These are phyloP conservation scores for Penicillium sp. DNA, from an alignment of 2,329 filamentous ascomycete species.

Conservation along the genomic window DNA sequence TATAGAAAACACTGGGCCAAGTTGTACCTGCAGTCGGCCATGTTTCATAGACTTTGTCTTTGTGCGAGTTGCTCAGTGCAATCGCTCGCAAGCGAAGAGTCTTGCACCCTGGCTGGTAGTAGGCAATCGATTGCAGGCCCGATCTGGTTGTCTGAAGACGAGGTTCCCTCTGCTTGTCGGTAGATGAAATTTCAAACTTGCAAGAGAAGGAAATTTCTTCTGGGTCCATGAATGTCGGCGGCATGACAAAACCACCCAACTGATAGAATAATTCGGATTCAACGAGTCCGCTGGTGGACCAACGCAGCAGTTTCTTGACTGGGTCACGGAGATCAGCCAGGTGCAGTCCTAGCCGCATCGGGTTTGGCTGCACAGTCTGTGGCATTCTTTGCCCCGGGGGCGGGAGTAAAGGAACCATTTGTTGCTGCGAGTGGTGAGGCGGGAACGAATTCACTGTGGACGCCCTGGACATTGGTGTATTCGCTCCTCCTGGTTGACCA, in stretches of 20 bases:
- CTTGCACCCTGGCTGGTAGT: constrained; percentile 57
- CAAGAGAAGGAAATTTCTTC: constrained; percentile 33
- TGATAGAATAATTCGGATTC: constrained; percentile 43
- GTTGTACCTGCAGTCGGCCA: constrained; percentile 68
- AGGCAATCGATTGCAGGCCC: constrained; percentile 33
- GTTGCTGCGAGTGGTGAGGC: neutral
- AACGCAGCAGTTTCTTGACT: constrained; percentile 39
- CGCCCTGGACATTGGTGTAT: neutral
- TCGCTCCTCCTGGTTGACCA: neutral
- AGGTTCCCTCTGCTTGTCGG: constrained; percentile 40
- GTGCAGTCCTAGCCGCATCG: constrained; percentile 49
- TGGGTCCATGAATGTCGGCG: constrained; percentile 34
- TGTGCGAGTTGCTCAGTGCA: constrained; percentile 39
- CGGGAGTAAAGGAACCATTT: constrained; percentile 11
- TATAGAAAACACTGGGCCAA: constrained; percentile 74
- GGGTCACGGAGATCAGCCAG: constrained; percentile 63
- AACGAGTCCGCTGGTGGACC: constrained; percentile 18
- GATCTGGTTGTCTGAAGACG: constrained; percentile 7
- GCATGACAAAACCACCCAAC: constrained; percentile 35
- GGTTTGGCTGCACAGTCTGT: constrained; percentile 19
- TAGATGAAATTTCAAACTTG: constrained; percentile 40
- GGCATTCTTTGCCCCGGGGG: constrained; percentile 15
- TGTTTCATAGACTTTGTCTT: constrained; percentile 46
- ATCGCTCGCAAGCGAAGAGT: constrained; percentile 74
- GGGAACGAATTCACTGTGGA: neutral